phyloP scores from a whole-genome alignment of 208 protist genomes.

The Trypanosoma rangeli region DNA sequence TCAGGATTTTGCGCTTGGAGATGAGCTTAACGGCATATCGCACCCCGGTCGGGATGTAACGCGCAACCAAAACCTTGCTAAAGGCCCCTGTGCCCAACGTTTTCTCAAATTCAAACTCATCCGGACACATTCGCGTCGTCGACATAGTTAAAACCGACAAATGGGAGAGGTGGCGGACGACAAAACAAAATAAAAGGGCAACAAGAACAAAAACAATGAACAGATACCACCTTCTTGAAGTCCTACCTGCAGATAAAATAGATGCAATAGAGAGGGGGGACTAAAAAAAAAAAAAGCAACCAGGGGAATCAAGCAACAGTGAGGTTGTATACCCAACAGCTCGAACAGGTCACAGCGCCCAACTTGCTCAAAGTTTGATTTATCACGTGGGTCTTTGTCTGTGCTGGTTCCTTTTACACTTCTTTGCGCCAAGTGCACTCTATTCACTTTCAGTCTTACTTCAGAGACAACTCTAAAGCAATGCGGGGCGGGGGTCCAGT shows the following conservation, averaged over 20 bases:
- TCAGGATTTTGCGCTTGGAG: constrained; percentile 82
- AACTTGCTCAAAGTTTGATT: too few relatives aligned
- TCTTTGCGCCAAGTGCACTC: not conserved
- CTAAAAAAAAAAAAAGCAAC: too few relatives aligned
- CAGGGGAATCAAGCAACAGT: not conserved
- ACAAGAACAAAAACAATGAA: constrained; percentile 8
- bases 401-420: too few relatives aligned
- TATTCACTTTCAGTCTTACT: not conserved
- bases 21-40: constrained; percentile 87
- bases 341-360: not conserved
- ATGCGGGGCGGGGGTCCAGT: not conserved
- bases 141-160: constrained; percentile 12
- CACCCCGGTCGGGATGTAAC: constrained; percentile 60
- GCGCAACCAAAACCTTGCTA: constrained; percentile 84
- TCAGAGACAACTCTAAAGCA: not conserved
- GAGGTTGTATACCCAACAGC: not conserved
- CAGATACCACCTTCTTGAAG: not conserved
- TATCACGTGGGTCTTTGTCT: too few relatives aligned
- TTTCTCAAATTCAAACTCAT: constrained; percentile 79
- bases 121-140: constrained; percentile 44
- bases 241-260: constrained; percentile 9
- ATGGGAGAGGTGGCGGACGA: constrained; percentile 1
- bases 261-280: not conserved
- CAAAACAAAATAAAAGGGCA: constrained; percentile 7
- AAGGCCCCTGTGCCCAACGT: constrained; percentile 80